Evolutionary conservation across 805 yeast genomes (phyloP), one percentile per base, ranked within the genome.

Genomic region (Candida adriatica): DNA sequence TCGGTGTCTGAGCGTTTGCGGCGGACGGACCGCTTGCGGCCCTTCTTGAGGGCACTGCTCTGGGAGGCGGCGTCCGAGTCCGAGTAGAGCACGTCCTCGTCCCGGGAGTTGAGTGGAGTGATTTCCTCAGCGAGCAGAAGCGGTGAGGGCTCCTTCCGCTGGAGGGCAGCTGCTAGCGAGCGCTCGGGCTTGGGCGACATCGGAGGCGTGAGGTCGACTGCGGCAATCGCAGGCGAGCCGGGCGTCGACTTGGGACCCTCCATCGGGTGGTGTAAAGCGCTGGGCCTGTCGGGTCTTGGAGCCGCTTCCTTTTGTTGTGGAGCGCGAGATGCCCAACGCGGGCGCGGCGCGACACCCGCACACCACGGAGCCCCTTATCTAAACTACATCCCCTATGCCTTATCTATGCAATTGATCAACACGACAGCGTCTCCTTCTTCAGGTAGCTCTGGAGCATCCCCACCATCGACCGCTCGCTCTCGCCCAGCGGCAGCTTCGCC

Each of bases 401-500:
- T n/a, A n/a, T n/a, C n/a, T n/a, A n/a, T n/a, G n/a, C n/a, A n/a
- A n/a, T n/a, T n/a, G n/a, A n/a, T n/a, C n/a, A 27, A 18, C 6
- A 24, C 11, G 10, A 22, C 13, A 21, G 11, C 7, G 29, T 20
- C 3, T 32, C 38, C 27, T 26, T 37, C 33, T 40, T 40, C 31
- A 37, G 18, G 14, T 29, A 30, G 14, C 22, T 34, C n/a, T 34
- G 35, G n/a, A 40, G 16, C 31, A 34, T 13, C 10, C 31, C 33
- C 9, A 40, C 38, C 14, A 37, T 15, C 11, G 39, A 32, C 16
- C 37, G 36, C 10, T 38, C 46, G 26, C 43, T 36, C 29, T 66
- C 68, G 10, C 73, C 72, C 26, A 71, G 40, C 6, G 64, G 61
- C 30, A 73, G 46, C 4, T 55, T 48, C 13, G 56, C 38, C 5